Evolutionary conservation across 2,329 filamentous ascomycete genomes (phyloP).

Genomic region (Scleromitrula shiraiana): DNA sequence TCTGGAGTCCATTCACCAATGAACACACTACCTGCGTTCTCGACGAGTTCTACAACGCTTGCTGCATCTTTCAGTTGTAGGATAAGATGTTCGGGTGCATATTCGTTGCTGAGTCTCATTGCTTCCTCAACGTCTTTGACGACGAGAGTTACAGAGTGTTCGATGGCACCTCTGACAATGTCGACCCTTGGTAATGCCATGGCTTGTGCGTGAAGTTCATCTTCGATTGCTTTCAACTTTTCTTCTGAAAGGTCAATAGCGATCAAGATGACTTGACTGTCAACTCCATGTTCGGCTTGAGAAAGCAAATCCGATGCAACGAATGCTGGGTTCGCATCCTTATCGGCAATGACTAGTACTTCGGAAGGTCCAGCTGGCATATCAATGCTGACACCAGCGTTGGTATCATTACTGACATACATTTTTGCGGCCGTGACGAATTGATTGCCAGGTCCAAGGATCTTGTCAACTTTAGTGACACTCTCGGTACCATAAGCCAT

Average conservation of each 20-base stretch:
- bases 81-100: constrained; percentile 94
- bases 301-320: constrained; percentile 91
- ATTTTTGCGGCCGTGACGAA: constrained; percentile 99
- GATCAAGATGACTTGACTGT: constrained; percentile 90
- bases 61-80: constrained; percentile 76
- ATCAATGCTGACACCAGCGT: constrained; percentile 89
- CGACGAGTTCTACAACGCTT: constrained; percentile 65
- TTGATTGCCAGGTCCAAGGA: constrained; percentile 93
- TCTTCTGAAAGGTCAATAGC: constrained; percentile 69
- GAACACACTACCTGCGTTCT: constrained; percentile 95
- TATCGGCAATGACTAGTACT: constrained; percentile 91
- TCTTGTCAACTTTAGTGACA: constrained; percentile 96
- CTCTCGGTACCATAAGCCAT: constrained; percentile 97
- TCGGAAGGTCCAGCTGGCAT: constrained; percentile 98
- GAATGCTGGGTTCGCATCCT: constrained; percentile 81
- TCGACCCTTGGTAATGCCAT: constrained; percentile 81
- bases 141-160: constrained; percentile 81
- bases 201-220: constrained; percentile 83
- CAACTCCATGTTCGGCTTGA: constrained; percentile 93
- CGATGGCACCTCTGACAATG: constrained; percentile 84
- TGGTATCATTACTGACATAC: constrained; percentile 95
- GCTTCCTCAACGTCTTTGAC: constrained; percentile 65
- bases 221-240: constrained; percentile 75
- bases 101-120: constrained; percentile 79
- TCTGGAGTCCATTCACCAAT: constrained; percentile 95